Conservation (phyloP, 1,139 yeast species). For the Suhomyces maxii region DNA sequence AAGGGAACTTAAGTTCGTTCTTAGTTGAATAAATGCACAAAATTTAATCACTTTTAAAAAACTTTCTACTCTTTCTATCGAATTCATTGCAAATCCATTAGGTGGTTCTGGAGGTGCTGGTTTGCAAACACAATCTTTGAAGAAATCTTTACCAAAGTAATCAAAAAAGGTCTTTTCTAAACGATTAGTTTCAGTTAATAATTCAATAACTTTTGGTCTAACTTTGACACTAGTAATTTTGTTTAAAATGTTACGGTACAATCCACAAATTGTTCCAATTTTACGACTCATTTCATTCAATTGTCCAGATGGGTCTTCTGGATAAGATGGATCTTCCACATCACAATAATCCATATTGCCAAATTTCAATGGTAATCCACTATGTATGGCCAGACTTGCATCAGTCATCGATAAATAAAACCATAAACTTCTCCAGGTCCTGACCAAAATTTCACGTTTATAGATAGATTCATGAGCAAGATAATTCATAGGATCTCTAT, state of each 20-base stretch:
- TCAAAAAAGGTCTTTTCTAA: constrained; percentile 40
- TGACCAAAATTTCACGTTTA: constrained; percentile 27
- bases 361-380: constrained; percentile 35
- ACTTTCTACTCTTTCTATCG: constrained; percentile 14
- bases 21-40: constrained; percentile 36
- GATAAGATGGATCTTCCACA: constrained; percentile 28
- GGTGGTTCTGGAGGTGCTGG: constrained; percentile 25
- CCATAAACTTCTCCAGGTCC: constrained; percentile 45
- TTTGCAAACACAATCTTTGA: constrained; percentile 40
- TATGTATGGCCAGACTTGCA: constrained; percentile 35
- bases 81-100: constrained; percentile 16
- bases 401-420: constrained; percentile 31
- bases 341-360: constrained; percentile 32
- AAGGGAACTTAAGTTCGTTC: constrained; percentile 46
- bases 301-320: constrained; percentile 20
- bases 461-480: constrained; percentile 32
- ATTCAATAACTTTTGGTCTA: constrained; percentile 39
- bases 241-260: constrained; percentile 33
- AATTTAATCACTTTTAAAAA: constrained; percentile 37
- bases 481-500: constrained; percentile 43
- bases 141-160: constrained; percentile 46
- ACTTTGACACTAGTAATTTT: constrained; percentile 31
- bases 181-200: constrained; percentile 38
- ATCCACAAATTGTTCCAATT: constrained; percentile 22
- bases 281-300: constrained; percentile 16